Percentiles rank a stretch among this genome's conserved stretches.
phyloP scores from a whole-genome alignment of 257 asterid genomes.

The Nicotiana paniculata region DNA sequence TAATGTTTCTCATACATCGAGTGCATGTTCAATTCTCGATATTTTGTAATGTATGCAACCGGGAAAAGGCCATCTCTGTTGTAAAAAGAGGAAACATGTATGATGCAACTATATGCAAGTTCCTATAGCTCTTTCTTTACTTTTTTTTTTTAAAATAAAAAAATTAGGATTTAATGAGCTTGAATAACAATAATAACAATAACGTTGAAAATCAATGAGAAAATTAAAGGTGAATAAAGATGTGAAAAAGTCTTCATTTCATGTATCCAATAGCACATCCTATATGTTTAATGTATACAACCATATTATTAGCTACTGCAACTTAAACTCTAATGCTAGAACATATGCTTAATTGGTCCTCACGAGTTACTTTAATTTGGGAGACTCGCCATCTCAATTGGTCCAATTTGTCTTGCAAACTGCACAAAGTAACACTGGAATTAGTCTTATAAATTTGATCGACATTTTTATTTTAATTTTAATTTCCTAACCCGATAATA shows the following conservation, averaged over 20 bases:
- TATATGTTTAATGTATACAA: background rate
- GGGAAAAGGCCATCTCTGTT: background rate
- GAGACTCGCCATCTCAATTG: slow-evolving; percentile 46
- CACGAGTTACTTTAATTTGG: slow-evolving; percentile 20
- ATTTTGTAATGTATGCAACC: no score
- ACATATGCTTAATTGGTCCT: background rate
- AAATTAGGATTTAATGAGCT: no score
- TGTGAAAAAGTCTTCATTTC: background rate
- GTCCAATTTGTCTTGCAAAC: slow-evolving; percentile 63
- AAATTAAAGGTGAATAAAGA: background rate
- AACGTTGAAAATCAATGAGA: no score
- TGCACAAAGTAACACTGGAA: slow-evolving; percentile 10
- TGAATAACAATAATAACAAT: no score
- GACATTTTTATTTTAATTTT: no score
- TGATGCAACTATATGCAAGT: background rate
- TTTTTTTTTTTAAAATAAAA: background rate
- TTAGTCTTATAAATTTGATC: background rate
- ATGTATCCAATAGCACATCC: background rate
- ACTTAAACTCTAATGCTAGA: background rate
- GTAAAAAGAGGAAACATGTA: background rate
- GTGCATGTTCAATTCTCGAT: no score
- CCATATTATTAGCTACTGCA: background rate
- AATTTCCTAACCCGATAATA: no score
- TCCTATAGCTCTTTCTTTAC: background rate
- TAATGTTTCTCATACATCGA: no score